Conservation (phyloP, 148 eudicot genomes). For the Dysphania ambrosioides region DNA sequence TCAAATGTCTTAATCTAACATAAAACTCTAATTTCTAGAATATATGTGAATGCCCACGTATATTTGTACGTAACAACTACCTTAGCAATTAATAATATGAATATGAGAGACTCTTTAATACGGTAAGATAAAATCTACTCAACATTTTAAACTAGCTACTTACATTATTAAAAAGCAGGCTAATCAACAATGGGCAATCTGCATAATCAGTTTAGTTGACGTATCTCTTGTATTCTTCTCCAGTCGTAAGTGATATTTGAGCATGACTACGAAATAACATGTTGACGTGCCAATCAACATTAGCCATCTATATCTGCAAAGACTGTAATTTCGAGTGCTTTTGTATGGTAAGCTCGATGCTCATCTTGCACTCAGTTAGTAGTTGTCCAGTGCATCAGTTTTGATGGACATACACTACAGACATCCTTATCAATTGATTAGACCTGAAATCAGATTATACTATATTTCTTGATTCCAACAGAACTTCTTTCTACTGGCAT, state of each 20-base stretch:
- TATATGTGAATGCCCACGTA: too few relatives aligned
- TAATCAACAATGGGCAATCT: too few relatives aligned
- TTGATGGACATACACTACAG: neutral
- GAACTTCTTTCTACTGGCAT: too few relatives aligned
- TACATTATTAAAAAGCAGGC: too few relatives aligned
- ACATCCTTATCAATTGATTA: neutral
- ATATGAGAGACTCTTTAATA: too few relatives aligned
- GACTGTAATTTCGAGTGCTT: neutral
- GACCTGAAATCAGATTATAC: too few relatives aligned
- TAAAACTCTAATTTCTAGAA: too few relatives aligned
- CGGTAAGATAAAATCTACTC: too few relatives aligned
- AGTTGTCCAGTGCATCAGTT: neutral
- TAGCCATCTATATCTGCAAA: neutral
- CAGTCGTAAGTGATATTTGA: neutral
- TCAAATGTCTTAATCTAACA: too few relatives aligned
- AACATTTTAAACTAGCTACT: too few relatives aligned
- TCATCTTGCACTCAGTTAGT: slow-evolving; percentile 10
- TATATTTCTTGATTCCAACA: neutral
- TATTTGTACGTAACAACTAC: too few relatives aligned
- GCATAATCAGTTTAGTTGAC: neutral
- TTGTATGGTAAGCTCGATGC: neutral
- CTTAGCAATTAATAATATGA: too few relatives aligned
- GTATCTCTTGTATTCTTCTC: neutral
- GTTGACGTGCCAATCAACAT: neutral
- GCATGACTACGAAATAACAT: neutral